phyloP scores from a whole-genome alignment of 192 early-diverging fungal species.

The Mortierella claussenii region DNA sequence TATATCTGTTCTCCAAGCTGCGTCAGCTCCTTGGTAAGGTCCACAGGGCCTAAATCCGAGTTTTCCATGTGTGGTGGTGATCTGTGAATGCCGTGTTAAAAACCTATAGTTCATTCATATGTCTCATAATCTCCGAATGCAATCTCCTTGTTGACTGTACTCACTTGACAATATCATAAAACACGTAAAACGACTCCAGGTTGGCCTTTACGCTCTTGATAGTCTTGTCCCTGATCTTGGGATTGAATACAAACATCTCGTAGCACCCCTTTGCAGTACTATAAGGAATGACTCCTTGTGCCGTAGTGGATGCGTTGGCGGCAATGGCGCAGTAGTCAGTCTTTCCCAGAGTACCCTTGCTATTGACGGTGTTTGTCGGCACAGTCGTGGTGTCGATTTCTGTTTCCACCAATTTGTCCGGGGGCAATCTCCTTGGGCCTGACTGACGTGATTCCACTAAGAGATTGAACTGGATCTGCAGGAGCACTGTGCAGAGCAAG shows the following conservation, averaged over 20 bases:
- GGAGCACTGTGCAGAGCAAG: no score
- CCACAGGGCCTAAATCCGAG: constrained; percentile 37
- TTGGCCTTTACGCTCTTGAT: constrained; percentile 30
- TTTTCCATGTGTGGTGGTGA: constrained; percentile 41
- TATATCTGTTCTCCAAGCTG: constrained; percentile 17
- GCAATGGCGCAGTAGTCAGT: constrained; percentile 36
- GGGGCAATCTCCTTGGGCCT: no score
- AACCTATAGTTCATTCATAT: no score
- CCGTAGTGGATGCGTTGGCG: neutral
- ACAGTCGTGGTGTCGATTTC: no score
- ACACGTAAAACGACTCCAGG: constrained; percentile 49
- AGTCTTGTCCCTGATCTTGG: constrained; percentile 17
- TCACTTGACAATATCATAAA: constrained; percentile 50
- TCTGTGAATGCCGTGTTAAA: no score
- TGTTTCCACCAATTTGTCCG: no score
- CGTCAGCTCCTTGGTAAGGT: constrained; percentile 15
- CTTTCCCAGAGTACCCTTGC: neutral
- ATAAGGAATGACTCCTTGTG: constrained; percentile 21
- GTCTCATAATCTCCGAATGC: no score
- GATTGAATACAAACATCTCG: constrained; percentile 31
- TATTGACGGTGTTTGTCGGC: no score
- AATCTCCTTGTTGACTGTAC: no score
- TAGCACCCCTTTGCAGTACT: constrained; percentile 40
- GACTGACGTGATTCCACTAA: no score
- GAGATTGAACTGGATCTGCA: no score